Base-by-base conservation (phyloP, 352 stramenopile genomes). In the Pilasporangium apinafurcum region DNA sequence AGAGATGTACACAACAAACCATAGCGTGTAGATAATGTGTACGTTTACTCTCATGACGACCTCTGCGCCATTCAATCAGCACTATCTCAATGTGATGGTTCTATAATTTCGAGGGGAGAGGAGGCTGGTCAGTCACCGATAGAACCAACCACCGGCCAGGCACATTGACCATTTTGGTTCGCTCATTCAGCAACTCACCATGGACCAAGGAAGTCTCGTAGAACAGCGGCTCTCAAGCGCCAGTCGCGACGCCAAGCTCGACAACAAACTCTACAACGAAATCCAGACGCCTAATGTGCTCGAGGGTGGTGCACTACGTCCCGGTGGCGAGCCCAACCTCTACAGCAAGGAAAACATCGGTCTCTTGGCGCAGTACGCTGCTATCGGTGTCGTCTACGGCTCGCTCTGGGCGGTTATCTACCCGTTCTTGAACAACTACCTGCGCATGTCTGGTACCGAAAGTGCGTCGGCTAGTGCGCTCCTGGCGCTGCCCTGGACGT, bases 401-500 rank as follows among this genome's bases (percentile, higher is more conserved):
- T 47, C 58, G 17, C 51, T 83, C 8, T 68, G 56, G 32, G 59
- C 44, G 1, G 34, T 78, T 9, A 56, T 62, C 10, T 83, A 86
- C 55, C 67, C 67, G 14, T 64, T 77, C 31, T 56, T 81, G 18
- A 68, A 75, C 26, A 63, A 65, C 27, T 83, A 81, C 37, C 51
- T 86, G 3, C 66, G 56, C 31, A 77, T 82, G 54, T 62, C 57
- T 5, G 65, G 65, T 8, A 53, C 65, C 4, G 53, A 60, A 13
- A 71, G 49, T 1, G 63, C 67, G 1, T 78, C 73, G 0, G 63
- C 62, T 8, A 56, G 33, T 8, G 65, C 66, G 6, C 33, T 91
- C 8, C 62, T 93, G 12, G 62, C 65, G 35, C 54, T 95, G 0
- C 76, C 75, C 10, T 95, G 78, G 77, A 78, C 64, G 5, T 83